Evolutionary conservation across 768 basidiomycete genomes (phyloP).

Genomic region (Dendrothele bispora): DNA sequence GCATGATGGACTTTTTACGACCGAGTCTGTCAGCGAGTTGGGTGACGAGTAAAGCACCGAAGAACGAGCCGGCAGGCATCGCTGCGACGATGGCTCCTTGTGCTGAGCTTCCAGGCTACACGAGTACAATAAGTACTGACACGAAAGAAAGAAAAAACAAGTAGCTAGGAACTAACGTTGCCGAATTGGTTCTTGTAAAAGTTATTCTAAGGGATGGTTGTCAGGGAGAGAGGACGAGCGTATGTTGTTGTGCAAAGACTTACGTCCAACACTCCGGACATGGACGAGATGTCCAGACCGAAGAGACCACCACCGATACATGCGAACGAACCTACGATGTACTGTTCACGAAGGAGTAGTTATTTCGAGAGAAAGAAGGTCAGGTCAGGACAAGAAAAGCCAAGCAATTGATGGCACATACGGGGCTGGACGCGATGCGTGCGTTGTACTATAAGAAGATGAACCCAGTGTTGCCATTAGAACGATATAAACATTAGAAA

Average conservation of each 20-base stretch:
- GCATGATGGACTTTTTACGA: conserved; percentile 64
- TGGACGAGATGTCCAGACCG: conserved; percentile 81
- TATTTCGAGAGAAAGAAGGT: not conserved
- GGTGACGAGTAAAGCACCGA: conserved; percentile 64
- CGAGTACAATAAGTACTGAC: not conserved
- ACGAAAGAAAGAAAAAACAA: not conserved
- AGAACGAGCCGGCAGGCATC: conserved; percentile 75
- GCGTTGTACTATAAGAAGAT: conserved; percentile 44
- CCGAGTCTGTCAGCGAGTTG: conserved; percentile 65
- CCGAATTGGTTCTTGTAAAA: conserved; percentile 36
- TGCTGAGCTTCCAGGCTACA: conserved; percentile 47
- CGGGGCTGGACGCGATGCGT: conserved; percentile 59
- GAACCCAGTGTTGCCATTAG: not conserved
- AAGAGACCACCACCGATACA: conserved; percentile 81
- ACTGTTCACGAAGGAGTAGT: conserved; percentile 35
- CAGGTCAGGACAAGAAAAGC: no score
- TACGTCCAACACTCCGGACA: conserved; percentile 72
- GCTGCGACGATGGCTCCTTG: conserved; percentile 78
- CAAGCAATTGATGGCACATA: no score
- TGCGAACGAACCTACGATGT: conserved; percentile 77
- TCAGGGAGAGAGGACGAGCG: no score
- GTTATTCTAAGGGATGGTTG: conserved; percentile 30
- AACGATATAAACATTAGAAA: no score
- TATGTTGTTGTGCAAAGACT: no score
- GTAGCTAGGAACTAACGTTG: conserved; percentile 24